These are phyloP conservation scores for Sordaria brevicollis DNA, from an alignment of 495 filamentous ascomycete species.

Conservation along the genomic window DNA sequence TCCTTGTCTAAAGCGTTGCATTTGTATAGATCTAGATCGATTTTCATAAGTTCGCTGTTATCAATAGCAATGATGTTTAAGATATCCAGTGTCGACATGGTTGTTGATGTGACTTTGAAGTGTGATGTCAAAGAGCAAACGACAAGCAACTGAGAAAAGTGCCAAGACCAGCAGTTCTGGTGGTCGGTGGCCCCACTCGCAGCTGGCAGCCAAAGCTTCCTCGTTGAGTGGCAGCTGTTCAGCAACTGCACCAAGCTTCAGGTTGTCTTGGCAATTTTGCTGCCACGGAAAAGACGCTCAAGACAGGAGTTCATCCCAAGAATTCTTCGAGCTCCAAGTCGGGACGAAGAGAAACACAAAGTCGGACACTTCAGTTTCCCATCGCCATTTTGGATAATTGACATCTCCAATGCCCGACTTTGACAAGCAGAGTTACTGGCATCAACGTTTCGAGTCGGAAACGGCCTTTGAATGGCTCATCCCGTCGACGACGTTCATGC, in stretches of 20 bases:
- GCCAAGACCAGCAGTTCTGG: background rate
- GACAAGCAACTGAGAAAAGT: background rate
- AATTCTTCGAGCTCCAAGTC: background rate
- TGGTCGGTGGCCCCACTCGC: background rate
- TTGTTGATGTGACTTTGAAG: background rate
- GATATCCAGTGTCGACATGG: background rate
- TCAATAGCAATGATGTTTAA: background rate
- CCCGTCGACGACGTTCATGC: slow-evolving; percentile 24
- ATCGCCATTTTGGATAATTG: background rate
- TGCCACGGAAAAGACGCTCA: background rate
- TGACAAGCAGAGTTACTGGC: slow-evolving; percentile 34
- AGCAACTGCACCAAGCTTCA: background rate
- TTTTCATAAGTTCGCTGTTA: background rate
- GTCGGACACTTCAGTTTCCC: background rate
- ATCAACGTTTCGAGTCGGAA: slow-evolving; percentile 25
- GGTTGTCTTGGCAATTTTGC: background rate
- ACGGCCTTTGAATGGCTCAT: slow-evolving; percentile 30
- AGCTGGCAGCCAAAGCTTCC: background rate
- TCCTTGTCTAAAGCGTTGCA: background rate
- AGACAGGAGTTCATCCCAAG: background rate
- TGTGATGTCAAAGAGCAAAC: background rate
- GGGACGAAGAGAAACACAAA: background rate
- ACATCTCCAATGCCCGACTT: slow-evolving; percentile 11
- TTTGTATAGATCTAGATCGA: background rate
- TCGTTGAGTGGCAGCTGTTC: background rate